Percentiles rank a stretch among this genome's conserved stretches.
phyloP scores from a whole-genome alignment of 2,329 filamentous ascomycete species.

The Didymella keratinophila region DNA sequence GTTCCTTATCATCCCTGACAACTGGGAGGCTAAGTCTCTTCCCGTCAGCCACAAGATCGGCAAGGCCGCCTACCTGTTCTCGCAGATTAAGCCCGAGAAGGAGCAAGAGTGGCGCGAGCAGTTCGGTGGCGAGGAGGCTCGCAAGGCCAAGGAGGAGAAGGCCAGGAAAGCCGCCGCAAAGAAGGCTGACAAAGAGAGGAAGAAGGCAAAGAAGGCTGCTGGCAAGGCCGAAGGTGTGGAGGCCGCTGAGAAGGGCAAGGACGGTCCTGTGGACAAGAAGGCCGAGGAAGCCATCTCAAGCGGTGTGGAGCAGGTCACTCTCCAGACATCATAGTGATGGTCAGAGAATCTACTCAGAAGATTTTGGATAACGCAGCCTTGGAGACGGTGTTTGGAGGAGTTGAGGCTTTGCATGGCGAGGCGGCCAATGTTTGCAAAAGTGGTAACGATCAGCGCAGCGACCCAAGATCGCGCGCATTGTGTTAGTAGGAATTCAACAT shows the following conservation, averaged over 20 bases:
- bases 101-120: slow-evolving; percentile 81
- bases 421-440: neutral
- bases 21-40: slow-evolving; percentile 49
- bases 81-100: slow-evolving; percentile 82
- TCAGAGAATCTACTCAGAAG: neutral
- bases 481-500: slow-evolving; percentile 17
- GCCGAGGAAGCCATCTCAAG: slow-evolving; percentile 56
- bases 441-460: neutral
- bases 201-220: slow-evolving; percentile 67
- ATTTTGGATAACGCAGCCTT: neutral
- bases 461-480: neutral
- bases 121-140: slow-evolving; percentile 72
- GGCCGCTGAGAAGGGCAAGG: slow-evolving; percentile 76
- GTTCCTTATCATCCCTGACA: slow-evolving; percentile 66
- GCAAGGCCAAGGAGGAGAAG: slow-evolving; percentile 75
- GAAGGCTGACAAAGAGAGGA: slow-evolving; percentile 69
- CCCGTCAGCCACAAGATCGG: slow-evolving; percentile 80
- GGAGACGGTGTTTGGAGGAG: slow-evolving; percentile 6
- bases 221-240: slow-evolving; percentile 78
- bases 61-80: slow-evolving; percentile 80
- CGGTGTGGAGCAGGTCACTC: slow-evolving; percentile 54
- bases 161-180: slow-evolving; percentile 64
- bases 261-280: slow-evolving; percentile 49
- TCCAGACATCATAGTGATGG: slow-evolving; percentile 52
- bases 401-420: slow-evolving; percentile 6